Conservation (phyloP, 108 stramenopile species). For the Fistulifera pelliculosa region DNA sequence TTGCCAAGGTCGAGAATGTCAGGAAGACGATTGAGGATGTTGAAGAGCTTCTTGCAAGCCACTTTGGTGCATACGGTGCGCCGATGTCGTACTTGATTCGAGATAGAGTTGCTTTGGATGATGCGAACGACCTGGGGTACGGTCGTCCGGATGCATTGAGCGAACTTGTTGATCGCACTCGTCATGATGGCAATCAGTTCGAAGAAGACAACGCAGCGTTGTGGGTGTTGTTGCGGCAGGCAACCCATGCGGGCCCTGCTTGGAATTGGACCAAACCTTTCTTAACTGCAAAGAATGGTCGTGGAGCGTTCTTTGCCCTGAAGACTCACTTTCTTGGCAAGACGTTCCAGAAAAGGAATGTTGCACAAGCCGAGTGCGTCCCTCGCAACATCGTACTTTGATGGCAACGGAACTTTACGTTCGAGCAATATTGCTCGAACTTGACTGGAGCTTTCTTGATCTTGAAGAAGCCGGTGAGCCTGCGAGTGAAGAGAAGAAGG, state of each 20-base stretch:
- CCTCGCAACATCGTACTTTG: constrained; percentile 5
- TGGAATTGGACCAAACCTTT: constrained; percentile 14
- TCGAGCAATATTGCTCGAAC: constrained; percentile 9
- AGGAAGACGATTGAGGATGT: background rate
- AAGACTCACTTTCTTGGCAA: constrained; percentile 11
- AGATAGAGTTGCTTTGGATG: background rate
- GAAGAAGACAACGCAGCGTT: constrained; percentile 14
- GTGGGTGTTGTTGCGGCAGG: constrained; percentile 10
- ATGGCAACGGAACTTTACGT: constrained; percentile 18
- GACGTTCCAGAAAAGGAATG: background rate
- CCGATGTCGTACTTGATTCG: constrained; percentile 1
- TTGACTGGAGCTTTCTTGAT: constrained; percentile 10
- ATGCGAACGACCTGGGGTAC: constrained; percentile 1
- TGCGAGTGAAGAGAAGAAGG: constrained; percentile 10
- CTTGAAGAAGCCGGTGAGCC: constrained; percentile 13
- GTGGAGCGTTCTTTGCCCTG: constrained; percentile 21
- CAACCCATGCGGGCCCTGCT: constrained; percentile 4
- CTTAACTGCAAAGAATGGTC: constrained; percentile 11
- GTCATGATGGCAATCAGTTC: constrained; percentile 9
- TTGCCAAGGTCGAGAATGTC: background rate
- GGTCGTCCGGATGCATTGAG: constrained; percentile 3
- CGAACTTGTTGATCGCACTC: constrained; percentile 14
- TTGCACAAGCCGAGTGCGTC: constrained; percentile 2
- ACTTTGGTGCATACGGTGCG: background rate
- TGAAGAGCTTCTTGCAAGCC: background rate